A percentile compares a stretch with the other conserved stretches of the same genome.
These are phyloP conservation scores for Astragalus glycyphyllos DNA, from an alignment of 306 rosid genomes.

Conservation along the genomic window DNA sequence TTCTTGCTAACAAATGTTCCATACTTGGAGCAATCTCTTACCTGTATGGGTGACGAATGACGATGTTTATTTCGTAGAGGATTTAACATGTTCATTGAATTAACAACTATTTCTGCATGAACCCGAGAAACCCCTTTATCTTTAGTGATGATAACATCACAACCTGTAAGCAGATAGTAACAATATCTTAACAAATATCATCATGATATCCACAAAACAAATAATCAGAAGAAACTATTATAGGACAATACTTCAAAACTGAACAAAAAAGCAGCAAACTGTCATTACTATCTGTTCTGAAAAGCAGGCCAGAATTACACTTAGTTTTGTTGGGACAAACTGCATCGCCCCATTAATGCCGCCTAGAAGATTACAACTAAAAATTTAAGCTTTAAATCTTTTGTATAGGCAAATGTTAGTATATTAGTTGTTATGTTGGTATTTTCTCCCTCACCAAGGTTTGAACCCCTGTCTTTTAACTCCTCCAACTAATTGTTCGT, in stretches of 20 bases:
- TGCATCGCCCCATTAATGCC: constrained; percentile 15
- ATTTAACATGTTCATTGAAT: constrained; percentile 55
- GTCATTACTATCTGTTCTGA: constrained; percentile 12
- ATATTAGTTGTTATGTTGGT: no score
- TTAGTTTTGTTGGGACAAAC: constrained; percentile 11
- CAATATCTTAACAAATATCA: constrained; percentile 29
- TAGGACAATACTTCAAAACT: constrained; percentile 4
- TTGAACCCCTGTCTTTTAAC: no score
- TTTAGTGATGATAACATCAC: constrained; percentile 76
- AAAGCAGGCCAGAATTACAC: constrained; percentile 21
- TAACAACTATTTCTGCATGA: constrained; percentile 85
- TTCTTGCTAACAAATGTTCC: constrained; percentile 74
- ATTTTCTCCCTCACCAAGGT: no score
- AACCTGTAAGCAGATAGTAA: constrained; percentile 57
- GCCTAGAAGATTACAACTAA: constrained; percentile 18
- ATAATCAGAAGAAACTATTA: not conserved
- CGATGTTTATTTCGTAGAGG: constrained; percentile 46
- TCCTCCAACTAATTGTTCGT: not conserved
- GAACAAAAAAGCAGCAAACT: constrained; percentile 9
- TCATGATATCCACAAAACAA: constrained; percentile 19
- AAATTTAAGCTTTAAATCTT: constrained; percentile 3
- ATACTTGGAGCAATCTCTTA: constrained; percentile 89
- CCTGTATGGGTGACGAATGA: constrained; percentile 43
- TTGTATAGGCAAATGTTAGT: no score
- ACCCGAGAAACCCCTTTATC: constrained; percentile 96